A percentile compares a stretch with the other conserved stretches of the same genome.
These are phyloP conservation scores for Meyerozyma elateridarum DNA, from an alignment of 1,139 yeast species.

Conservation along the genomic window DNA sequence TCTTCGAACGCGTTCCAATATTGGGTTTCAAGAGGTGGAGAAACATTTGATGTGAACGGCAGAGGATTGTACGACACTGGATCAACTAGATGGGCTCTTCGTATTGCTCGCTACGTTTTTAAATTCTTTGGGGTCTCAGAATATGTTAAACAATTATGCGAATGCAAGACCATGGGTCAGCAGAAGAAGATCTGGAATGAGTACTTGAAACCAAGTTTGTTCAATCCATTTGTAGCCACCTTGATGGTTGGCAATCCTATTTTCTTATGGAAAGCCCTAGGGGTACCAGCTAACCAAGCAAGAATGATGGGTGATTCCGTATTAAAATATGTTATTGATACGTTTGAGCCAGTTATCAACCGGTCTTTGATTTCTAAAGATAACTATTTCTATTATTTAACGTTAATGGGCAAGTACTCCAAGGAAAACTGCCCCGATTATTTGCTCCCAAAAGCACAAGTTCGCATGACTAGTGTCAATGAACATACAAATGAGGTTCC, in stretches of 20 bases:
- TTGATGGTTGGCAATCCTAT: conserved; percentile 73
- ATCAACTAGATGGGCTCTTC: conserved; percentile 79
- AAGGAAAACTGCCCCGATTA: conserved; percentile 72
- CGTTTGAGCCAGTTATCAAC: conserved; percentile 68
- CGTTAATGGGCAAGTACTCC: conserved; percentile 59
- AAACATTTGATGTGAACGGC: conserved; percentile 50
- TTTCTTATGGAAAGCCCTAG: conserved; percentile 81
- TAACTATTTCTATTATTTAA: conserved; percentile 74
- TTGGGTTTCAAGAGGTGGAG: conserved; percentile 64
- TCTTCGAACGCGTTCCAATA: conserved; percentile 79
- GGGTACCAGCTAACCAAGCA: conserved; percentile 83
- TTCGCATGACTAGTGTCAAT: conserved; percentile 35
- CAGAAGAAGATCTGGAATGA: conserved; percentile 62
- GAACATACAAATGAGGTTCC: conserved; percentile 32
- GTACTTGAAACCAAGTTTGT: conserved; percentile 60
- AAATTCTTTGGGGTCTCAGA: conserved; percentile 48
- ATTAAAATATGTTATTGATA: conserved; percentile 65
- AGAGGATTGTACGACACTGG: conserved; percentile 75
- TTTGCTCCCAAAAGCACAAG: conserved; percentile 56
- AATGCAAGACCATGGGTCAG: conserved; percentile 54
- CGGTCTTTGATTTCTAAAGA: conserved; percentile 63
- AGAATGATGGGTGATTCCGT: conserved; percentile 72
- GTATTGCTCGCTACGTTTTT: conserved; percentile 61
- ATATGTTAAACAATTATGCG: conserved; percentile 52
- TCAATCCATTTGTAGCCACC: conserved; percentile 65